Evolutionary conservation across 371 early-diverging fungal genomes (phyloP).

Genomic region (Batrachochytrium dendrobatidis): DNA sequence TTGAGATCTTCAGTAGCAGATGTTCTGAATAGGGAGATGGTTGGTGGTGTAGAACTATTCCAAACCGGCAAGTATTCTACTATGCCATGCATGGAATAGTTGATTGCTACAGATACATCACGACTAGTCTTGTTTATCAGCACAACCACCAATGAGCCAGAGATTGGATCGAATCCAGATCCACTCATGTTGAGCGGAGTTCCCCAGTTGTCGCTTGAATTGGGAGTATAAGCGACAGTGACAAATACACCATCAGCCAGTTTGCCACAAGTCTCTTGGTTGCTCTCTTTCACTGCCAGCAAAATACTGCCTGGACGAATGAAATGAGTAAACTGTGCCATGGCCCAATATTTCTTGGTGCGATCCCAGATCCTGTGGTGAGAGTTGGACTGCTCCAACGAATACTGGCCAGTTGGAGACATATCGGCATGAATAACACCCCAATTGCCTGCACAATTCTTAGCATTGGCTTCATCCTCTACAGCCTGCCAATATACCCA

Average conservation of each 20-base stretch:
- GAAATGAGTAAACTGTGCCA: neutral
- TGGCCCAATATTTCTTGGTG: neutral
- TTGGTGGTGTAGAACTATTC: no score
- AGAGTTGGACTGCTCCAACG: neutral
- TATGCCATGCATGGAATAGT: neutral
- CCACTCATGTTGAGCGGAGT: no score
- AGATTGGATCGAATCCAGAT: no score
- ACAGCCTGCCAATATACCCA: conserved; percentile 3
- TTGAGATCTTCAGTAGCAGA: neutral
- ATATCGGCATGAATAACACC: neutral
- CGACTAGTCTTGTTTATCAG: neutral
- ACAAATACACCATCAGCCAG: no score
- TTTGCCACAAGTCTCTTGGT: no score
- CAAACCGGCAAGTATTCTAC: neutral
- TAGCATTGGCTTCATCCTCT: neutral
- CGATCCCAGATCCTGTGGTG: neutral
- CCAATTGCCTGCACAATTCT: neutral
- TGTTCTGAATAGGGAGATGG: neutral
- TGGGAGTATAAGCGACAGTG: no score
- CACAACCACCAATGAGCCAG: neutral
- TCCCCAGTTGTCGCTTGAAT: no score
- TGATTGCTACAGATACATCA: neutral
- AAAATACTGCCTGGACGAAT: neutral
- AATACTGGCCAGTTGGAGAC: neutral
- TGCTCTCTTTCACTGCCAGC: neutral